phyloP scores from a whole-genome alignment of 495 filamentous ascomycete species.

The Annulohypoxylon nitens region DNA sequence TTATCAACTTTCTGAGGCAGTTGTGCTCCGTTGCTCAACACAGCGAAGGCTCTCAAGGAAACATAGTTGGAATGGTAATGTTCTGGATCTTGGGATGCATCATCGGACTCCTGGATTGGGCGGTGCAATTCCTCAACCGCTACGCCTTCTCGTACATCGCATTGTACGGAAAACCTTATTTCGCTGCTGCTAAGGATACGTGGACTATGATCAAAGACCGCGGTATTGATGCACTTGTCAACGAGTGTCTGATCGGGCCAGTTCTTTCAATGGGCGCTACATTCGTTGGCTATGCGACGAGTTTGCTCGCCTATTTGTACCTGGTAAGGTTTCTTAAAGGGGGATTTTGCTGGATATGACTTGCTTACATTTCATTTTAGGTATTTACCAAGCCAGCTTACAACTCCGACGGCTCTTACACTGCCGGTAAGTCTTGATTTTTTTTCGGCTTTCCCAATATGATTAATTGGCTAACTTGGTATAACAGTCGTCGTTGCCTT shows the following conservation, averaged over 20 bases:
- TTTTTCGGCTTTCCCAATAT: not conserved
- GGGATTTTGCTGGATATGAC: not conserved
- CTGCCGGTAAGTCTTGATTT: constrained; percentile 49
- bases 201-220: constrained; percentile 92
- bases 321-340: constrained; percentile 66
- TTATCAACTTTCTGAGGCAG: constrained; percentile 87
- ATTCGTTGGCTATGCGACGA: constrained; percentile 85
- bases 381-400: constrained; percentile 77
- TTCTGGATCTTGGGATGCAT: constrained; percentile 81
- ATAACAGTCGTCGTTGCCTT: constrained; percentile 59
- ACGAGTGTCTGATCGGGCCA: constrained; percentile 90
- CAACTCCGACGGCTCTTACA: constrained; percentile 73
- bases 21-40: constrained; percentile 78
- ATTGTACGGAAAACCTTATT: constrained; percentile 87
- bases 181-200: constrained; percentile 87
- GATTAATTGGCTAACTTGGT: constrained; percentile 14
- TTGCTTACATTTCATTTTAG: constrained; percentile 33
- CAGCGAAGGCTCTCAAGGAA: constrained; percentile 73
- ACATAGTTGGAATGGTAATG: constrained; percentile 73
- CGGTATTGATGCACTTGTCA: constrained; percentile 88
- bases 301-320: constrained; percentile 86
- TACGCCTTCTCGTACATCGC: constrained; percentile 96
- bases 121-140: constrained; percentile 80
- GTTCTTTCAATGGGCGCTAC: constrained; percentile 89
- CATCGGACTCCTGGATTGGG: constrained; percentile 85